phyloP scores from a whole-genome alignment of 2,329 filamentous ascomycete species.

The Juglanconis oblonga region DNA sequence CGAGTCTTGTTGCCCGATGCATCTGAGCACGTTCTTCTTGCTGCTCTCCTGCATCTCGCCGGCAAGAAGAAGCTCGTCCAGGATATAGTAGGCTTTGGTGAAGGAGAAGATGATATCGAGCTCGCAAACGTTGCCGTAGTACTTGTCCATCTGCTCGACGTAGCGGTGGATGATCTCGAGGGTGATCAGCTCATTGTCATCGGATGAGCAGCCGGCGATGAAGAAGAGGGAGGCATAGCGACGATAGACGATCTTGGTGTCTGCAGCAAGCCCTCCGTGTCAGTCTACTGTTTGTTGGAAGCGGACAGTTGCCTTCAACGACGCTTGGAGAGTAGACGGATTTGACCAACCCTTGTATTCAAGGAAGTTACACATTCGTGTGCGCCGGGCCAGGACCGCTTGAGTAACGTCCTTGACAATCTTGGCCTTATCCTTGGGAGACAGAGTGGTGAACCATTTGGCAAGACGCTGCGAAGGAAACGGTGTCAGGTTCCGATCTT shows the following conservation, averaged over 20 bases:
- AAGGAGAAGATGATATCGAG: constrained; percentile 99
- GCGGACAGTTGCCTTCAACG: not conserved
- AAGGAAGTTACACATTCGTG: constrained; percentile 99
- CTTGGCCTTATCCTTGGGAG: constrained; percentile 98
- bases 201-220: constrained; percentile 95
- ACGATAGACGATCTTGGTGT: constrained; percentile 98
- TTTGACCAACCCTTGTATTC: constrained; percentile 84
- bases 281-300: not conserved
- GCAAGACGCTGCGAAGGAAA: constrained; percentile 72
- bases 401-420: constrained; percentile 99
- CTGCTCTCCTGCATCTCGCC: constrained; percentile 98
- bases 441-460: constrained; percentile 99
- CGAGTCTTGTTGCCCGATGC: constrained; percentile 95
- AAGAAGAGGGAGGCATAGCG: constrained; percentile 99
- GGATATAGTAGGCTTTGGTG: constrained; percentile 98
- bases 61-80: constrained; percentile 91
- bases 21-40: constrained; percentile 96
- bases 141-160: constrained; percentile 99
- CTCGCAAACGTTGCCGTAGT: constrained; percentile 99
- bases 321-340: not conserved
- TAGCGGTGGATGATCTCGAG: constrained; percentile 99
- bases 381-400: constrained; percentile 90
- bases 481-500: constrained; percentile 13
- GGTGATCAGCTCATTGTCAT: constrained; percentile 96
- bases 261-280: constrained; percentile 43